Base-by-base conservation (phyloP, 148 eudicot genomes). In the Spergularia bocconei region DNA sequence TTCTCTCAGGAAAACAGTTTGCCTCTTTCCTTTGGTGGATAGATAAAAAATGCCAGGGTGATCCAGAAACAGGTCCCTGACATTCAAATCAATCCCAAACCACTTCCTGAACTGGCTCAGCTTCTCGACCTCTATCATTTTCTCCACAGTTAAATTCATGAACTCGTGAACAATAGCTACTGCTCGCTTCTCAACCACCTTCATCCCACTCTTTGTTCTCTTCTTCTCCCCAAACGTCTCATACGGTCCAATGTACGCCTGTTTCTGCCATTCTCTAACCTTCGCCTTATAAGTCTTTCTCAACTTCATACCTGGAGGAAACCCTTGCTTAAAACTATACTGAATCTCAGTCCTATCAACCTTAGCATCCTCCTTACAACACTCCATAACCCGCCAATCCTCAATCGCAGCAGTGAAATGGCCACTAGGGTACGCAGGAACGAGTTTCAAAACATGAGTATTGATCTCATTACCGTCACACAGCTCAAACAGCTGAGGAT, bases 1-100 rank as follows among this genome's bases (percentile, higher is more conserved):
- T 76, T 95, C 99, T 70, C 99, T 89, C 57, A 95, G 71, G 67
- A 95, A 92, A 56, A 95, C 92, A 4, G 97, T 90, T 63, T 95
- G 92, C 66, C 83, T 89, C 79, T 91, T 88, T 57, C 97, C 99
- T 78, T 92, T 95, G 25, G 89, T 88, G 1, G 99, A 95, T 75
- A 95, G 69, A 79, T 95, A 95, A 81, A 95, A 95, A 60, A 95
- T 92, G 56, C 99, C 99, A 5, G 99, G 99, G 75, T 95, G 96
- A 79, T 95, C 99, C 81, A 95, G 70, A 76, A 95, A 95, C 75
- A 95, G 77, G 79, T 95, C 99, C 86, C 99, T 83, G 23, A 95
- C 77, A 75, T 95, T 95, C 75, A 90, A 86, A 58, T 95, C 91
- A 74, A 95, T 89, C 69, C 92, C 99, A 79, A 95, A 95, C 74